Percentiles rank a stretch among this genome's conserved stretches.
These are phyloP conservation scores for Cajanus cajan DNA, from an alignment of 306 rosid genomes.

Conservation along the genomic window DNA sequence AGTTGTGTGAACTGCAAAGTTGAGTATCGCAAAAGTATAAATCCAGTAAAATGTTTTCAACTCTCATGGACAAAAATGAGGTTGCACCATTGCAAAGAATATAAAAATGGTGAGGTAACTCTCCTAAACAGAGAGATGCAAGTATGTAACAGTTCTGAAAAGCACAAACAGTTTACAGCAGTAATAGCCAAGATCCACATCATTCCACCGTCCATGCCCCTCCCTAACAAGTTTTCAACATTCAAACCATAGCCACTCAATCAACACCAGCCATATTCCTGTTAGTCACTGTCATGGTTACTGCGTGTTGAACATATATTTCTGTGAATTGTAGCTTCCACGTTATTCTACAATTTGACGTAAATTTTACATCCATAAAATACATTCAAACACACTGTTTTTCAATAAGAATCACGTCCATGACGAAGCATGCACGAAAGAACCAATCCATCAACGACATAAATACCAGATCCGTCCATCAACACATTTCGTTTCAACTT, in stretches of 20 bases:
- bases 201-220: background rate
- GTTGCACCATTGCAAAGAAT: background rate
- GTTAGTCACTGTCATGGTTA: constrained; percentile 13
- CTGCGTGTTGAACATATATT: background rate
- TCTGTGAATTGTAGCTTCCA: background rate
- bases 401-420: constrained; percentile 22
- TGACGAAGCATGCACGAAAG: background rate
- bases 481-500: background rate
- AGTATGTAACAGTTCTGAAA: background rate
- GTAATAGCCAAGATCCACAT: constrained; percentile 22
- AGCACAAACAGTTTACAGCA: background rate
- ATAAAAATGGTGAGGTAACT: constrained; percentile 16
- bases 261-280: constrained; percentile 1
- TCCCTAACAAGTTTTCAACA: background rate
- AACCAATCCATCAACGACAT: background rate
- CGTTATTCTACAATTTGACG: background rate
- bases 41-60: constrained; percentile 15
- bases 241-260: background rate
- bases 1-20: background rate
- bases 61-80: constrained; percentile 9
- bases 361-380: background rate
- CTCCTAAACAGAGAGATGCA: background rate
- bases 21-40: background rate
- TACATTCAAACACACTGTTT: background rate
- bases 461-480: constrained; percentile 23